Percentiles rank a stretch among this genome's conserved stretches.
These are phyloP conservation scores for Cutaneotrichosporon sp. DNA, from an alignment of 1,284 basidiomycete species.

Conservation along the genomic window DNA sequence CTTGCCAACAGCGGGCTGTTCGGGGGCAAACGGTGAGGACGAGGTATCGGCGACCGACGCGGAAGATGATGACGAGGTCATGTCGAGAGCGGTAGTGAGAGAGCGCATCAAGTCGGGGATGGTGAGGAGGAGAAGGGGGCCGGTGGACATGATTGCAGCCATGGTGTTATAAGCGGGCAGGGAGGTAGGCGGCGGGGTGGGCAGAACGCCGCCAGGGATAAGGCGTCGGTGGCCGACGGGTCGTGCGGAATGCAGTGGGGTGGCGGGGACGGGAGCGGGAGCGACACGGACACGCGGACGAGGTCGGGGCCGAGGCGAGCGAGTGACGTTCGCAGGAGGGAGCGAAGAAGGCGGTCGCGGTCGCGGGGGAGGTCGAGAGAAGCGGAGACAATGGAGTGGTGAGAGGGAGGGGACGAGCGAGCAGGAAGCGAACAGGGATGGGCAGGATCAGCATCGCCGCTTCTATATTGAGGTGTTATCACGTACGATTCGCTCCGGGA, in stretches of 20 bases:
- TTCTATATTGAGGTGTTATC: not conserved
- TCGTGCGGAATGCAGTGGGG: not conserved
- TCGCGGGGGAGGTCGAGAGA: not conserved
- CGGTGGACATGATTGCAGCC: not conserved
- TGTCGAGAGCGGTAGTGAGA: not conserved
- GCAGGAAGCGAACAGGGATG: not conserved
- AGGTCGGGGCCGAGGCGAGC: not conserved
- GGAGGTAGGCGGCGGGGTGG: not conserved
- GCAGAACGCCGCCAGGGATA: not conserved
- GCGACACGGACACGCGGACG: too few species aligned
- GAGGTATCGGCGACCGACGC: not conserved
- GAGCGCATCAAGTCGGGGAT: not conserved
- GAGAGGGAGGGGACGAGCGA: not conserved
- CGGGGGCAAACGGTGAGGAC: not conserved
- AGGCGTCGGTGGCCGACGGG: not conserved
- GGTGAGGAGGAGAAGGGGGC: not conserved
- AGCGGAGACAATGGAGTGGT: not conserved
- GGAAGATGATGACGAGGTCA: not conserved
- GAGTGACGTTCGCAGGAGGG: too few species aligned
- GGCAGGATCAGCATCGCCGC: not conserved
- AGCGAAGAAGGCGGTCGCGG: not conserved
- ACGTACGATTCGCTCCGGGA: not conserved
- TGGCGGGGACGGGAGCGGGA: too few species aligned
- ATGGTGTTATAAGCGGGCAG: not conserved
- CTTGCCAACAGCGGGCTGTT: slow-evolving; percentile 2